Evolutionary conservation across 306 rosid species (phyloP), one percentile per base, ranked within the genome.

Genomic region (Mucuna pruriens): DNA sequence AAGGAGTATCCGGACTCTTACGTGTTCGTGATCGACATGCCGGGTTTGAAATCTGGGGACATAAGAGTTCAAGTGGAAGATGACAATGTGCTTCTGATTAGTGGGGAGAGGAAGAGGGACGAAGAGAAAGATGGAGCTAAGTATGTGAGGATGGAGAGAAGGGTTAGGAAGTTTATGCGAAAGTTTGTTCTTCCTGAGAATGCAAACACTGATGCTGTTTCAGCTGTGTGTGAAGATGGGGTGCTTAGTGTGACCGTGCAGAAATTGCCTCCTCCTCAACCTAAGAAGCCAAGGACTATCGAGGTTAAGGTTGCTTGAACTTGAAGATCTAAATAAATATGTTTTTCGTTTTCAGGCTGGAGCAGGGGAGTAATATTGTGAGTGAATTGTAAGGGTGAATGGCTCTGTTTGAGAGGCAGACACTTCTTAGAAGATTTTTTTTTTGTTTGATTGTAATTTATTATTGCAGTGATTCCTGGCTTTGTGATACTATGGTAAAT

Each of bases 241-340:
- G 97, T 90, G 68, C 86, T 92, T 10, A 89, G 77, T 57, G 95
- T 92, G 0, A 81, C 88, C 1, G 89, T 92, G 2, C 22, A 88
- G 74, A 92, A 92, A 83, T 74, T 90, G 86, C 94, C 95, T 0
- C 97, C 97, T 13, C 95, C 95, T 6, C 82, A 89, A 82, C 95
- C 97, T 0, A 92, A 92, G 90, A 92, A 92, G 78, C 86, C 93
- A 3, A 92, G 82, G 88, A 85, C 86, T 1, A 81, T 93, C 7
- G 90, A 68, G 38, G 74, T 68, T 68, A 42, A 42, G 55, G 7
- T 68, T 68, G 55, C 55, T 67, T 67, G 72, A 64, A 7, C 20
- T 52, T 40, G 46, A 40, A 40, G 46, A 40, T 1, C 46, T 0
- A 40, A 40, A 40, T 40, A 36, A 36, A 36, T 6, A 6, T 36